Conservation (phyloP, 1,139 yeast genomes). For the Wickerhamomyces sp. region DNA sequence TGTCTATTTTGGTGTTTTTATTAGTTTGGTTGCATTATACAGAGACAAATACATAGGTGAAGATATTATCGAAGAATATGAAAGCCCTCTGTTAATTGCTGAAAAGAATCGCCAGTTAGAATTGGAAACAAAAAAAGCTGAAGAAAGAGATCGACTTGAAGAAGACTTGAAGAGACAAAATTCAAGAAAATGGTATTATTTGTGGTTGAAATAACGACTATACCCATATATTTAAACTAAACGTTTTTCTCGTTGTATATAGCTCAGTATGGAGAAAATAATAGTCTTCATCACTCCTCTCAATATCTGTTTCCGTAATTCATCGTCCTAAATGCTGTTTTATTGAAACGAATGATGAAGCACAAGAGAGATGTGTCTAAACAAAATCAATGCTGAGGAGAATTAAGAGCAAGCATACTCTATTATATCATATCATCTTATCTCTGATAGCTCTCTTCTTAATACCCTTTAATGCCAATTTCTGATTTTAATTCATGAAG, state of each 20-base stretch:
- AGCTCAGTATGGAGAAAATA: too few species aligned
- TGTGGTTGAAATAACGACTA: conserved; percentile 34
- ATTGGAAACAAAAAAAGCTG: conserved; percentile 8
- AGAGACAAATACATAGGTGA: conserved; percentile 29
- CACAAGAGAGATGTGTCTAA: too few species aligned
- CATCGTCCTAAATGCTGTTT: too few species aligned
- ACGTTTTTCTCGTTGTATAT: too few species aligned
- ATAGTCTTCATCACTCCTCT: too few species aligned
- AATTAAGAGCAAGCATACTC: too few species aligned
- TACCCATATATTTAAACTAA: too few species aligned
- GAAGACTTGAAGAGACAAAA: conserved; percentile 2
- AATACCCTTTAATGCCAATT: not conserved
- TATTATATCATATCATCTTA: not conserved
- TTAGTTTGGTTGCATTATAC: conserved; percentile 26
- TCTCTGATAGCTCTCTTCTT: not conserved
- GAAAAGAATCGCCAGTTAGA: conserved; percentile 15
- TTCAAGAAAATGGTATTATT: conserved; percentile 39
- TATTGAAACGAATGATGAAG: too few species aligned
- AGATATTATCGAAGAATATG: conserved; percentile 15
- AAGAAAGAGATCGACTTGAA: conserved; percentile 6
- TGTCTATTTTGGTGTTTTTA: conserved; percentile 39
- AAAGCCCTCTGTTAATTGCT: conserved; percentile 18
- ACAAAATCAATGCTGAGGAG: not conserved
- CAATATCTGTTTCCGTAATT: too few species aligned
- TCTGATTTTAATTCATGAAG: too few species aligned